Base-by-base conservation (phyloP, 768 basidiomycete species). In the Pleurotus salmoneostramineus region DNA sequence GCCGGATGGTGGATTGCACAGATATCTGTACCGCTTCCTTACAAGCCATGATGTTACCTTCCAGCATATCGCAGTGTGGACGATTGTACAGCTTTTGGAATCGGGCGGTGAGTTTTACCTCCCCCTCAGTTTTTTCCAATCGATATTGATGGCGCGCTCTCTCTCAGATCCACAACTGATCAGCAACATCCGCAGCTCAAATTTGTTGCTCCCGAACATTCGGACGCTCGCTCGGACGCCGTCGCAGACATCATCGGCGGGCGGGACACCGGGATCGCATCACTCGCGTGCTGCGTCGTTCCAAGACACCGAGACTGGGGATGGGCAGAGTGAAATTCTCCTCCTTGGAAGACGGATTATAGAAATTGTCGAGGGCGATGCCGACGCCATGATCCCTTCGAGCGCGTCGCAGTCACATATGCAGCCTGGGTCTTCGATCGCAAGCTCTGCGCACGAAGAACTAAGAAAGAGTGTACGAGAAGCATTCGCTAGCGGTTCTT, bases 11-110 rank as follows among this genome's bases (percentile, higher is more conserved):
- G 97, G 97, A 44, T 89, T 99, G 81, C 96, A 98, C 70, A 84
- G 83, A 60, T 99, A 99, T 73, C 79, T 99, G 45, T 89, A 93
- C 68, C 84, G 93, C 46, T 99, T 99, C 84, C 74, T 99, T 64
- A 92, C 85, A 43, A 95, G 92, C 67, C 78, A 90, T 5, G 97
- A 99, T 67, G 89, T 93, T 11, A 99, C 97, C 0, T 99, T 99
- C 88, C 95, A 98, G 71, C 97, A 99, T 68, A 99, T 98, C 61
- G 97, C 97, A 35, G 95, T 99, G 45, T 99, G 97, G 97, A 98
- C 97, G 0, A 95, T 98, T 63, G 95, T 98, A 27, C 97, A 99
- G 68, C 75, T 99, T 17, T 79, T 99, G 31, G 97, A 99, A 70
- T 96, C 96, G n/a, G 91, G 93, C 60, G 92, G 90, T 91, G 21